phyloP scores from a whole-genome alignment of 768 basidiomycete genomes.

The Phlebiopsis gigantea region DNA sequence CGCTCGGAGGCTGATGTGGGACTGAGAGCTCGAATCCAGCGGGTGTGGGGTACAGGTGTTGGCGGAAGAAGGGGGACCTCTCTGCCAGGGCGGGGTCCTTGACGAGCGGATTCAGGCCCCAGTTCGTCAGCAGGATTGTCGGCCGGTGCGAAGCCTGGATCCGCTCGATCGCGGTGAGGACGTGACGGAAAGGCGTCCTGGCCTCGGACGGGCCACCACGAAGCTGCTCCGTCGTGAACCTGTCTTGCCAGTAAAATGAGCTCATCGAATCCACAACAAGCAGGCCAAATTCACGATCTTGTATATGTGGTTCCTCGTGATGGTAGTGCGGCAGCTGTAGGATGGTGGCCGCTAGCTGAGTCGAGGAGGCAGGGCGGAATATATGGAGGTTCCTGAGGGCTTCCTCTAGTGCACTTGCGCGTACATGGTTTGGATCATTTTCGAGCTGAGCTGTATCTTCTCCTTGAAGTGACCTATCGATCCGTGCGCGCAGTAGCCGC shows the following conservation, averaged over 20 bases:
- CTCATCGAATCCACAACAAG: conserved; percentile 74
- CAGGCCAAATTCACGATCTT: conserved; percentile 51
- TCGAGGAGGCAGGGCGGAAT: conserved; percentile 62
- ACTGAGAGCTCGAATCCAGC: conserved; percentile 8
- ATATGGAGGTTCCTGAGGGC: conserved; percentile 54
- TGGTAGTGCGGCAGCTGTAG: conserved; percentile 52
- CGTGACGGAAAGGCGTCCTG: conserved; percentile 37
- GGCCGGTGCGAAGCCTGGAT: conserved; percentile 47
- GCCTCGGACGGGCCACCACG: conserved; percentile 22
- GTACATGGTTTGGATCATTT: background rate
- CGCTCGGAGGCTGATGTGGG: conserved; percentile 13
- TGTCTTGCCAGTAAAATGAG: conserved; percentile 75
- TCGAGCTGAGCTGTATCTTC: background rate
- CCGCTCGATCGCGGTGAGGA: conserved; percentile 41
- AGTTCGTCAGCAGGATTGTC: conserved; percentile 54
- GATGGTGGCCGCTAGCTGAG: conserved; percentile 67
- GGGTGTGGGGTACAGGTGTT: conserved; percentile 48
- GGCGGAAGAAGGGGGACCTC: conserved; percentile 36
- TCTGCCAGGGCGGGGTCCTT: conserved; percentile 13
- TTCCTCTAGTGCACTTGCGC: too few species aligned
- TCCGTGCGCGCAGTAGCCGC: conserved; percentile 37
- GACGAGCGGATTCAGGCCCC: conserved; percentile 40
- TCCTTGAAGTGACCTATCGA: conserved; percentile 14
- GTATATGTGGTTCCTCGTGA: conserved; percentile 34
- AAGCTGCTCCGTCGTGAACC: conserved; percentile 54